These are phyloP conservation scores for Wickerhamomyces chaumierensis DNA, from an alignment of 805 yeast genomes.

Conservation along the genomic window DNA sequence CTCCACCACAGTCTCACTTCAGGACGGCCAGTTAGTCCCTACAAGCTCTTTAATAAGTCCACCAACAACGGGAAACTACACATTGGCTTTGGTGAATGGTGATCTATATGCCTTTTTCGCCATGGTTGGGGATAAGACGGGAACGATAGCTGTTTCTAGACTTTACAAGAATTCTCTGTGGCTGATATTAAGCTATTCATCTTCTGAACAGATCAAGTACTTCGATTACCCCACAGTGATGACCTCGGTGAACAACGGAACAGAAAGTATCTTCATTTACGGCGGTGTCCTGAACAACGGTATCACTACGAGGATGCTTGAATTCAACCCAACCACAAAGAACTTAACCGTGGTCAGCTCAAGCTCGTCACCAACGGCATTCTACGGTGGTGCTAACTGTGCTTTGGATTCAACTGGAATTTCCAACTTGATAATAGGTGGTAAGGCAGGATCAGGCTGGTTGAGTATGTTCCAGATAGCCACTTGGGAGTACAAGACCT, in stretches of 20 bases:
- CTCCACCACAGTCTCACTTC: not conserved
- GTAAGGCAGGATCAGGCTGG: conserved; percentile 54
- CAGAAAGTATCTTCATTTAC: conserved; percentile 35
- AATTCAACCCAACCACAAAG: conserved; percentile 26
- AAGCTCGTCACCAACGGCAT: conserved; percentile 42
- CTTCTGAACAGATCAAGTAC: conserved; percentile 8
- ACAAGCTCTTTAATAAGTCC: conserved; percentile 3
- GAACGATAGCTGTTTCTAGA: conserved; percentile 5
- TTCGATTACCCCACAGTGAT: conserved; percentile 28
- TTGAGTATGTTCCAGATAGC: conserved; percentile 65
- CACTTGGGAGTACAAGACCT: conserved; percentile 54
- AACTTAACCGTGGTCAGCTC: conserved; percentile 30
- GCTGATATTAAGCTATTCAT: conserved; percentile 7
- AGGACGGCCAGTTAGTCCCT: conserved; percentile 1
- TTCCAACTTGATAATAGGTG: conserved; percentile 52
- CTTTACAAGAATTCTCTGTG: conserved; percentile 7
- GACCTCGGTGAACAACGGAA: conserved; percentile 23
- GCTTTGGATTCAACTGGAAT: conserved; percentile 29
- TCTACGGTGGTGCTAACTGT: conserved; percentile 38
- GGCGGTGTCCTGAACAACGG: conserved; percentile 31
- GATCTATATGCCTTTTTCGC: conserved; percentile 13
- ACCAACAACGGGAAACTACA: conserved; percentile 12
- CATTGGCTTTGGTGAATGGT: conserved; percentile 14
- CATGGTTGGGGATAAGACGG: not conserved
- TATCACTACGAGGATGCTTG: conserved; percentile 31